Evolutionary conservation across 768 basidiomycete species (phyloP).

Genomic region (Termitomyces sp.): DNA sequence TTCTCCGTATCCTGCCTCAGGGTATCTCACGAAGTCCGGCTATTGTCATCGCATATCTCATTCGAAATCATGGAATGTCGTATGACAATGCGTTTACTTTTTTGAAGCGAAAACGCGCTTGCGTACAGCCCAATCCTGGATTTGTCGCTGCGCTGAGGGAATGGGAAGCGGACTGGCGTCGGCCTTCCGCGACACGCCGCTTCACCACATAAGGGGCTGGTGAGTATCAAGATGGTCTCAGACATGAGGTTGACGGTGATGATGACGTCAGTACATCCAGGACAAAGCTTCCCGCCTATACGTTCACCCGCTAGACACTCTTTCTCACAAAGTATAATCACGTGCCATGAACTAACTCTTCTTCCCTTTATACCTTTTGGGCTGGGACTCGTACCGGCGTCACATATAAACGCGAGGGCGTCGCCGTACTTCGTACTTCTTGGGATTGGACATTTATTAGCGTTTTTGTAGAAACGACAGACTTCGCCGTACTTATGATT

Average conservation of each 20-base stretch:
- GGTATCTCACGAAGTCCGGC: constrained; percentile 75
- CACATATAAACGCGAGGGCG: background rate
- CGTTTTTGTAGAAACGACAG: background rate
- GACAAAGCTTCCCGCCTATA: background rate
- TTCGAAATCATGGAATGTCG: constrained; percentile 66
- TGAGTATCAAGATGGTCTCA: background rate
- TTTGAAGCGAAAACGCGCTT: constrained; percentile 61
- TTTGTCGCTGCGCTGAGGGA: constrained; percentile 57
- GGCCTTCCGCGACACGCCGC: constrained; percentile 13
- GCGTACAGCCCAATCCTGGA: constrained; percentile 73
- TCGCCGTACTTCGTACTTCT: background rate
- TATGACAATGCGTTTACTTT: constrained; percentile 60
- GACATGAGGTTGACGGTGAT: background rate
- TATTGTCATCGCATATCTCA: constrained; percentile 78
- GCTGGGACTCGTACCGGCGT: background rate
- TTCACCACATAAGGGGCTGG: constrained; percentile 14
- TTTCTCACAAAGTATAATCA: background rate
- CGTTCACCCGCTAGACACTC: background rate
- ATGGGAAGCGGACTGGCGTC: constrained; percentile 40
- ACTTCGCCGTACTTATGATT: background rate
- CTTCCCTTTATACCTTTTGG: background rate
- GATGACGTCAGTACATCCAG: background rate
- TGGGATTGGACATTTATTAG: background rate
- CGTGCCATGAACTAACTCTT: background rate
- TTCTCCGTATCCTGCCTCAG: constrained; percentile 26